Evolutionary conservation across 352 stramenopile genomes (phyloP).

Genomic region (Elongisporangium senticosum): DNA sequence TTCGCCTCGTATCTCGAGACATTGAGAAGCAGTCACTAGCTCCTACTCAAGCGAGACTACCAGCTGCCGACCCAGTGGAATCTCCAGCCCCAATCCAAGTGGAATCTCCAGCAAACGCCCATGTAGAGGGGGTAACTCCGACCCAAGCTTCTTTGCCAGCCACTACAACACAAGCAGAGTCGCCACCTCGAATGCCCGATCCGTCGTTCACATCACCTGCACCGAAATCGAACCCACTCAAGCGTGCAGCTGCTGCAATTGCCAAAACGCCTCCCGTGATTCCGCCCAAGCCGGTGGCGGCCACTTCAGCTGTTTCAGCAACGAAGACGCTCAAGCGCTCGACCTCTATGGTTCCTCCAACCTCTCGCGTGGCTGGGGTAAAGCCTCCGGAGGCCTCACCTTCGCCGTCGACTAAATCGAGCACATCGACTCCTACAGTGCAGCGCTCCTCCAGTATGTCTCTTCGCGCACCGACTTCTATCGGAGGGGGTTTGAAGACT

Average conservation of each 20-base stretch:
- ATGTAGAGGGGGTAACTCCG: background rate
- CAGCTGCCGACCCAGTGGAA: background rate
- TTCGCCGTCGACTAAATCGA: background rate
- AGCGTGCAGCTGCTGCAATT: background rate
- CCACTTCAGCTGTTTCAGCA: background rate
- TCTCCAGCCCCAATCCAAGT: background rate
- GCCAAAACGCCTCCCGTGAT: background rate
- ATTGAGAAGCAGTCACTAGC: background rate
- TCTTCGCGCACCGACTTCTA: background rate
- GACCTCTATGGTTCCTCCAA: background rate
- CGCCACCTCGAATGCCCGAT: background rate
- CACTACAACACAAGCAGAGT: background rate
- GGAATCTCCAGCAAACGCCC: too few relatives aligned
- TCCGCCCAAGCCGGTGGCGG: background rate
- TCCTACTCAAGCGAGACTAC: background rate
- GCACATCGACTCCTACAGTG: background rate
- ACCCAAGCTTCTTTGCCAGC: background rate
- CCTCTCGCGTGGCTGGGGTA: background rate
- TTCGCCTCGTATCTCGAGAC: background rate
- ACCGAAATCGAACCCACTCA: background rate
- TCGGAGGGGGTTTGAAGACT: background rate
- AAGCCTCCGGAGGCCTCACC: background rate
- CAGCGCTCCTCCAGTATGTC: background rate
- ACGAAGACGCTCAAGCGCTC: background rate
- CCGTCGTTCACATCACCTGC: background rate